These are phyloP conservation scores for Fusarium continuum DNA, from an alignment of 2,329 filamentous ascomycete species.

Conservation along the genomic window DNA sequence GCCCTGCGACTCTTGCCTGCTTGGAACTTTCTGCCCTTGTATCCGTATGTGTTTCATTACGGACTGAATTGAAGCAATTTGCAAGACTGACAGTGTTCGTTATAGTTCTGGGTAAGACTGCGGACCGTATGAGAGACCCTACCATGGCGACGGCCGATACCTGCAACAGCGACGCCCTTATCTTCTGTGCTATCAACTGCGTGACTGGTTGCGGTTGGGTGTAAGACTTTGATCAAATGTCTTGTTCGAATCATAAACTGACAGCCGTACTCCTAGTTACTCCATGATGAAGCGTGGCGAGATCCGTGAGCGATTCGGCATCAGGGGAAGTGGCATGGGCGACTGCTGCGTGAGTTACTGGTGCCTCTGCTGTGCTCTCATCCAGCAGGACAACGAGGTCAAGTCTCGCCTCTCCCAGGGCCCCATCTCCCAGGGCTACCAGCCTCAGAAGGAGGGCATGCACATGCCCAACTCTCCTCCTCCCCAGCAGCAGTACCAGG, in stretches of 20 bases:
- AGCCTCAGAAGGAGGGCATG: slow-evolving; percentile 52
- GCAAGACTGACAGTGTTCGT: slow-evolving; percentile 19
- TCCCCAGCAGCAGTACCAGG: slow-evolving; percentile 15
- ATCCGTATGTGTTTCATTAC: slow-evolving; percentile 50
- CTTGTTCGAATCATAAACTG: neutral
- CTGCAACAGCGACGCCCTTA: slow-evolving; percentile 55
- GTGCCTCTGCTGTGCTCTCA: slow-evolving; percentile 65
- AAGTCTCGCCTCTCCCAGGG: slow-evolving; percentile 41
- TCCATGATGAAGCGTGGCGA: slow-evolving; percentile 63
- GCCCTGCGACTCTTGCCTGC: slow-evolving; percentile 51
- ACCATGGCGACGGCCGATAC: slow-evolving; percentile 51
- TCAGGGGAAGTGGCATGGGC: slow-evolving; percentile 57
- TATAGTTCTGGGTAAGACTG: slow-evolving; percentile 56
- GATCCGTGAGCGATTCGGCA: slow-evolving; percentile 63
- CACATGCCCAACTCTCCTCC: slow-evolving; percentile 44
- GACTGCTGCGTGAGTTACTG: slow-evolving; percentile 65
- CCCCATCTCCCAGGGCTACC: slow-evolving; percentile 49
- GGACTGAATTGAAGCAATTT: neutral
- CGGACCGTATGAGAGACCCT: slow-evolving; percentile 56
- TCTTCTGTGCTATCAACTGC: slow-evolving; percentile 51
- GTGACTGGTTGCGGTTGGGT: slow-evolving; percentile 56
- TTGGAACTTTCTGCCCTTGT: slow-evolving; percentile 55
- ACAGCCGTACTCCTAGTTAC: slow-evolving; percentile 44
- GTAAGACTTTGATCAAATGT: slow-evolving; percentile 40
- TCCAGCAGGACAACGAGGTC: slow-evolving; percentile 68